Evolutionary conservation across 2,329 filamentous ascomycete genomes (phyloP), one percentile per base, ranked within the genome.

Genomic region (Aspergillus flavus): DNA sequence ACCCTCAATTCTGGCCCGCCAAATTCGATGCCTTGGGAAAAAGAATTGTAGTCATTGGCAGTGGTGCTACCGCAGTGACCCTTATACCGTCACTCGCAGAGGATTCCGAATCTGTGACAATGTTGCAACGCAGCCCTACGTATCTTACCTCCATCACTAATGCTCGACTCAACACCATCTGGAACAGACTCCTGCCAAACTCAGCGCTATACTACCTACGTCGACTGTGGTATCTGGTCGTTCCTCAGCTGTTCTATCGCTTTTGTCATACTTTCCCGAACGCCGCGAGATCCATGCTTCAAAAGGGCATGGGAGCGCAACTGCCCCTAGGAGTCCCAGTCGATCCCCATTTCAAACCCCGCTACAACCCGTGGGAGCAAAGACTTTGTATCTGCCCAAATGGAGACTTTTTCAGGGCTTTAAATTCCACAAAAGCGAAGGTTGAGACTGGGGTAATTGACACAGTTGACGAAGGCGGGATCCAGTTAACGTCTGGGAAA

Each of bases 1-100:
- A 91, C 65, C 89, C 90, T 0, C 89, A 92, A 70, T 91, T 90
- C 76, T 93, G 91, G 91, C 89, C 89, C 0, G 79, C 87, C 57
- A 82, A 87, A 41, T 77, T 90, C 45, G 85, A 91, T 71, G 89
- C 89, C 72, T 76, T 80, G 4, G 81, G 81, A 72, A 91, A 93
- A 75, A 84, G 85, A 34, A 82, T 94, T 23, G 83, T 91, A 52
- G 80, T 94, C 60, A 86, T 94, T 64, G 91, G 91, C 14, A 90
- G 86, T 16, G 92, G 92, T 6, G 91, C 92, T 1, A 95, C 92
- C 0, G 89, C 91, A 10, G 79, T 94, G 45, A 94, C 91, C 0
- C 82, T 96, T 0, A 72, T 95, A 3, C 92, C 92, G 0, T 84
- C 81, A 50, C 78, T 95, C 26, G 86, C 87, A 0, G 79, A 89